Evolutionary conservation across 495 filamentous ascomycete species (phyloP).

Genomic region (Cryomyces minteri): DNA sequence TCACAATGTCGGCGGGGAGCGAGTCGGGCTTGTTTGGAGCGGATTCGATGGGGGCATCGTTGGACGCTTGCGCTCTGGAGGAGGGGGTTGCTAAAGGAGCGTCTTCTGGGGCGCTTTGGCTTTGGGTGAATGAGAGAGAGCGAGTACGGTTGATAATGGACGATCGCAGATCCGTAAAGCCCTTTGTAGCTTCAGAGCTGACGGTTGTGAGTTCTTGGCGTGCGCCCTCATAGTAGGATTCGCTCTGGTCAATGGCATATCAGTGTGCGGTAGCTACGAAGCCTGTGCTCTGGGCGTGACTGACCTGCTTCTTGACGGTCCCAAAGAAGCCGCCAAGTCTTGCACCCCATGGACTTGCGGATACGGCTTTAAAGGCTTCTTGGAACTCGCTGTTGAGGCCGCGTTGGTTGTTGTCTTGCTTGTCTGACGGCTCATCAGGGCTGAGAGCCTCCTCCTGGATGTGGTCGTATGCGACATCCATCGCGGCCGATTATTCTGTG

Average conservation of each 20-base stretch:
- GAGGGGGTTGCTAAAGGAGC: not conserved
- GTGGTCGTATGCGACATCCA: conserved; percentile 97
- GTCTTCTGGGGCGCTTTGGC: not conserved
- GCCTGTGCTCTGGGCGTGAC: not conserved
- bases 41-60: conserved; percentile 20
- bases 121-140: conserved; percentile 6
- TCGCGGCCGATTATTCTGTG: conserved; percentile 17
- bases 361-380: conserved; percentile 88
- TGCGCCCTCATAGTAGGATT: conserved; percentile 69
- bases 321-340: conserved; percentile 76
- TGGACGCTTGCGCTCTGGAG: conserved; percentile 18
- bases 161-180: conserved; percentile 31
- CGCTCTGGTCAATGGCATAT: conserved; percentile 34
- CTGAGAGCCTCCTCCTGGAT: conserved; percentile 69
- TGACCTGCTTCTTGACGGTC: conserved; percentile 71
- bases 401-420: conserved; percentile 26
- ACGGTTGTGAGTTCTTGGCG: conserved; percentile 62
- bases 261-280: not conserved
- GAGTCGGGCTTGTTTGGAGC: conserved; percentile 25
- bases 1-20: conserved; percentile 25
- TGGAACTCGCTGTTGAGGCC: conserved; percentile 77
- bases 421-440: conserved; percentile 33
- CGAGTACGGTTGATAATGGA: conserved; percentile 8
- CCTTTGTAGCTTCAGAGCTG: conserved; percentile 63
- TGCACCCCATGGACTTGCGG: conserved; percentile 75